Conservation (phyloP, 768 basidiomycete species). For the Pleurotus tuoliensis region DNA sequence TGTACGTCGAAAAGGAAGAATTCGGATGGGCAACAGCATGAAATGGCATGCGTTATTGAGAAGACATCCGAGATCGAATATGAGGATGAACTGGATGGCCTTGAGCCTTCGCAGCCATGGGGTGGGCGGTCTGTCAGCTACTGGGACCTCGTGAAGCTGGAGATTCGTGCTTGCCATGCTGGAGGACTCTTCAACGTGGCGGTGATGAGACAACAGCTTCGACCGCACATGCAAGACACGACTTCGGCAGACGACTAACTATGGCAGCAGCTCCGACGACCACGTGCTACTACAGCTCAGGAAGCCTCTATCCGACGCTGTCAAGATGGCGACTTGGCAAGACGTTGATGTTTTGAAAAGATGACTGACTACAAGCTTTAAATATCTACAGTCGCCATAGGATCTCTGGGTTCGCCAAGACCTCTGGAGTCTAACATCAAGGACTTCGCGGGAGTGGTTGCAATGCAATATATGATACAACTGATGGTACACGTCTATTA, state of each 20-base stretch:
- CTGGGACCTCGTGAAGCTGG: constrained; percentile 42
- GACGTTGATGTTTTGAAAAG: neutral
- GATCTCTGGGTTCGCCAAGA: neutral
- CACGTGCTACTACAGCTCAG: neutral
- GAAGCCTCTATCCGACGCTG: neutral
- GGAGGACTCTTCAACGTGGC: too few species aligned
- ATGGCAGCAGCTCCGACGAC: neutral
- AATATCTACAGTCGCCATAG: neutral
- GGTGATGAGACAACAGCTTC: too few species aligned
- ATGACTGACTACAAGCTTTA: neutral
- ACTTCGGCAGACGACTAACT: neutral
- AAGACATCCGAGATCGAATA: constrained; percentile 63
- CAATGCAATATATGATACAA: neutral
- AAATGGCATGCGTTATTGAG: constrained; percentile 75
- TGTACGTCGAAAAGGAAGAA: constrained; percentile 58
- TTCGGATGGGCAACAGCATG: constrained; percentile 59
- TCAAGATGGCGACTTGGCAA: too few species aligned
- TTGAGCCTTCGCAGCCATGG: constrained; percentile 50
- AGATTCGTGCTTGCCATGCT: constrained; percentile 7
- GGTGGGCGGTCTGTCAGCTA: constrained; percentile 46
- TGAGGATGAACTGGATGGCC: constrained; percentile 46
- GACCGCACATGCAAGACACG: too few species aligned
- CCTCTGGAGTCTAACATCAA: neutral
- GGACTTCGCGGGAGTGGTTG: neutral
- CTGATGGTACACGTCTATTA: neutral